Percentiles rank a stretch among this genome's conserved stretches.
Conservation (phyloP, 345 rosid genomes). For the Gynandropsis gynandra region DNA sequence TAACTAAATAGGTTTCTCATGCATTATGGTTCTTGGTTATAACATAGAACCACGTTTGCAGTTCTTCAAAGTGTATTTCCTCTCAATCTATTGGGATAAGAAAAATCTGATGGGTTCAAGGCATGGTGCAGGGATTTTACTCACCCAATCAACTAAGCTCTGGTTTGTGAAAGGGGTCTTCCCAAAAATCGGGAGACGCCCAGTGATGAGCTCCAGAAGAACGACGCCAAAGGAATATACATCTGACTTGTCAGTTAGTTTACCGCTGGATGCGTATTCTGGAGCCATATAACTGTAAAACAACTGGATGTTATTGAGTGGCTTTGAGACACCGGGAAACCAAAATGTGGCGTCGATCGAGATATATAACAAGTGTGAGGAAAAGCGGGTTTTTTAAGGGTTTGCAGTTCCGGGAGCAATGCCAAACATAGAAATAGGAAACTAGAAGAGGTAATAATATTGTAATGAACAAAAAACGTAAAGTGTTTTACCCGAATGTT, state of each 20-base stretch:
- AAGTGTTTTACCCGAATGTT: conserved; percentile 73
- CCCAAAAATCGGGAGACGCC: conserved; percentile 46
- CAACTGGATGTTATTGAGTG: background rate
- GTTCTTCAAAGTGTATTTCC: background rate
- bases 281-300: conserved; percentile 68
- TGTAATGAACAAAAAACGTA: conserved; percentile 21
- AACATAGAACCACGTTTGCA: conserved; percentile 6
- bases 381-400: no score
- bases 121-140: conserved; percentile 14
- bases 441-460: background rate
- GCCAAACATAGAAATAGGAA: conserved; percentile 4
- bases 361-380: background rate
- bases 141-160: conserved; percentile 73
- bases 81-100: background rate
- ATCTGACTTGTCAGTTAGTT: conserved; percentile 69
- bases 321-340: no score
- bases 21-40: background rate
- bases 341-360: no score
- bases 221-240: conserved; percentile 69
- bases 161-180: conserved; percentile 37
- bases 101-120: background rate
- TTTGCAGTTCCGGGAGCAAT: no score
- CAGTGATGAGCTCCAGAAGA: conserved; percentile 75
- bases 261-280: conserved; percentile 77
- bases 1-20: background rate